Base-by-base conservation (phyloP, 2,329 filamentous ascomycete species). In the Trichothecium sympodiale region DNA sequence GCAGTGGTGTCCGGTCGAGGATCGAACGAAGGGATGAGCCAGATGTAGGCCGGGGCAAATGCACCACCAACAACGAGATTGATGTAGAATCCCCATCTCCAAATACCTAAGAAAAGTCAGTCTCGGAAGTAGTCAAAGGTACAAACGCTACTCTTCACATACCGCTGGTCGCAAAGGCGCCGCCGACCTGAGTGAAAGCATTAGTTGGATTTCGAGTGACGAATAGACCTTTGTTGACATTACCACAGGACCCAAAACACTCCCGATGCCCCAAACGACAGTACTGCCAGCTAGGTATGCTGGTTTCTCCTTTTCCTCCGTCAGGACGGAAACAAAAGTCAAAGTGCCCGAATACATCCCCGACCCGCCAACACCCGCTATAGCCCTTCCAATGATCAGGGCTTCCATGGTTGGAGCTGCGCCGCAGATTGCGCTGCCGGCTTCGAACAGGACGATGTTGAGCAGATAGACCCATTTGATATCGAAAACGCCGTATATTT, bases 31-130 rank as follows among this genome's bases (percentile, higher is more conserved):
- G 51, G 53, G 4, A 56, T 27, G 3, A 49, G 29, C 8, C 48
- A 46, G 33, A 54, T 2, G 34, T 46, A 56, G 1, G 38, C 44
- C 1, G 38, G 38, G 16, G 53, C 39, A 8, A 49, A 46, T 15
- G 59, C 46, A 23, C 43, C 60, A 3, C 53, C 69, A 3, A 63
- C 59, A 17, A 65, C 50, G 1, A 74, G 53, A 39, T 74, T 74
- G 50, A 74, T 67, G 41, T 76, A 77, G 37, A 65, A 64, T 0
- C 51, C 50, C 20, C 20, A 25, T 25, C 20, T 25, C 20, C 20
- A 25, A 6, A 25, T 25, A 25, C 20, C 43, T 41, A 26, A 13
- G 34, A 15, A 31, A 17, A 18, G n/a, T 18, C 15, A 37, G 4
- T 18, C 20, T 25, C 20, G 32, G 7, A 27, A 8, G 29, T 35